Percentiles rank a stretch among this genome's conserved stretches.
These are phyloP conservation scores for Fraxinus pennsylvanica DNA, from an alignment of 257 asterid species.

Conservation along the genomic window DNA sequence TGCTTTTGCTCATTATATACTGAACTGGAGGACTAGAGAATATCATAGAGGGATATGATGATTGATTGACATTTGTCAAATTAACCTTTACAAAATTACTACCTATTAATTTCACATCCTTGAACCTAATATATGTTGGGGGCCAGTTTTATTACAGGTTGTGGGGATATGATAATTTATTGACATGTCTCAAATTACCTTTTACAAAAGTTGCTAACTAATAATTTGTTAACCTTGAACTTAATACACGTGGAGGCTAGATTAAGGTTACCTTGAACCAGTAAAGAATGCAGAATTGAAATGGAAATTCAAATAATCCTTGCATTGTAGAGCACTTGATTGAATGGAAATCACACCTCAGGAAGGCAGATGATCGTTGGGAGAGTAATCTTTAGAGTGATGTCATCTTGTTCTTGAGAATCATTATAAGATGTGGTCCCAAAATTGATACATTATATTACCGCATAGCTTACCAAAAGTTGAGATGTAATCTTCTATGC, in stretches of 20 bases:
- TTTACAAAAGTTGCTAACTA: not conserved
- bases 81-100: not conserved
- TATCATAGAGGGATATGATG: not conserved
- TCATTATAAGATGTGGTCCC: not conserved
- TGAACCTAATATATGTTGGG: not conserved
- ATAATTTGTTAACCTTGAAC: not conserved
- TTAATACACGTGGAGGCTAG: not conserved
- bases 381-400: not conserved
- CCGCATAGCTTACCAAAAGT: not conserved
- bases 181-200: not conserved
- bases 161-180: not conserved
- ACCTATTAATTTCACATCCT: not conserved
- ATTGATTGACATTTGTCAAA: not conserved
- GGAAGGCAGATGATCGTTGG: not conserved
- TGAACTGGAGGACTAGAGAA: not conserved
- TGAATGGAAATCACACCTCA: not conserved
- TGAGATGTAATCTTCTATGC: not conserved
- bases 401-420: not conserved
- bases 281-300: not conserved
- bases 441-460: not conserved
- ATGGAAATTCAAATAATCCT: not conserved
- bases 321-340: not conserved
- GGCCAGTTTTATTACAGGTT: not conserved
- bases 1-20: conserved; percentile 2
- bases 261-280: not conserved